These are phyloP conservation scores for Rhodosporidiobolus sp. DNA, from an alignment of 768 basidiomycete genomes.

Conservation along the genomic window DNA sequence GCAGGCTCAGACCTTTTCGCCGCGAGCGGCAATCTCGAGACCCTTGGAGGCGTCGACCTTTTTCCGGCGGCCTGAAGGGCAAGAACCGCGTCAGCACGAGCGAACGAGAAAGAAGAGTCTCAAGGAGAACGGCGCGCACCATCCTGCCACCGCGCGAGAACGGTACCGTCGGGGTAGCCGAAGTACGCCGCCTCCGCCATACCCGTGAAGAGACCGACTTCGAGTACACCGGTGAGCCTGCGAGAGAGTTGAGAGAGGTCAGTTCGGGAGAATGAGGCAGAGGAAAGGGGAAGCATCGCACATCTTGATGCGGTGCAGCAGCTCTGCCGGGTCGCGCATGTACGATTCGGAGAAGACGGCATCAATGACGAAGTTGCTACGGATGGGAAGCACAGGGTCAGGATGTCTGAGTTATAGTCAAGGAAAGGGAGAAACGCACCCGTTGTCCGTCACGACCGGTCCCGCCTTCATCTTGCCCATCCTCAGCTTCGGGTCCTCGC, in stretches of 20 bases:
- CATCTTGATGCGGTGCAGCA: slow-evolving; percentile 72
- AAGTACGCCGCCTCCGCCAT: slow-evolving; percentile 97
- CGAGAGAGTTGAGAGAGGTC: not conserved
- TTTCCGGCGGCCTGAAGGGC: not conserved
- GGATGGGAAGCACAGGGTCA: not conserved
- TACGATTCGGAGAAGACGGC: slow-evolving; percentile 74
- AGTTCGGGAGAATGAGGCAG: not conserved
- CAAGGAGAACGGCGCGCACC: slow-evolving; percentile 8
- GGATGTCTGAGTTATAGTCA: not conserved
- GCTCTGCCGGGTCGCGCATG: slow-evolving; percentile 58
- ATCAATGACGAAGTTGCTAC: slow-evolving; percentile 85
- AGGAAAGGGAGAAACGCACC: slow-evolving; percentile 45
- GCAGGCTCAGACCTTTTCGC: not conserved
- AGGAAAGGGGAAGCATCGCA: not conserved
- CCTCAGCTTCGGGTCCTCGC: slow-evolving; percentile 64
- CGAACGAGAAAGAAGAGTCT: too few relatives aligned
- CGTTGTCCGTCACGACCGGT: slow-evolving; percentile 94
- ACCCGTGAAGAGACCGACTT: slow-evolving; percentile 93
- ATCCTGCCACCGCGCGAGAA: slow-evolving; percentile 30
- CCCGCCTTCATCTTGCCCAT: slow-evolving; percentile 89
- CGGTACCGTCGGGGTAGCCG: slow-evolving; percentile 44
- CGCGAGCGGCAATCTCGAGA: slow-evolving; percentile 5
- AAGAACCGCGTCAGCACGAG: not conserved
- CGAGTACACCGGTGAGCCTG: slow-evolving; percentile 94
- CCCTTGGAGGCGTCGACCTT: not conserved